phyloP scores from a whole-genome alignment of 805 yeast species.

The Candida tibetensis region DNA sequence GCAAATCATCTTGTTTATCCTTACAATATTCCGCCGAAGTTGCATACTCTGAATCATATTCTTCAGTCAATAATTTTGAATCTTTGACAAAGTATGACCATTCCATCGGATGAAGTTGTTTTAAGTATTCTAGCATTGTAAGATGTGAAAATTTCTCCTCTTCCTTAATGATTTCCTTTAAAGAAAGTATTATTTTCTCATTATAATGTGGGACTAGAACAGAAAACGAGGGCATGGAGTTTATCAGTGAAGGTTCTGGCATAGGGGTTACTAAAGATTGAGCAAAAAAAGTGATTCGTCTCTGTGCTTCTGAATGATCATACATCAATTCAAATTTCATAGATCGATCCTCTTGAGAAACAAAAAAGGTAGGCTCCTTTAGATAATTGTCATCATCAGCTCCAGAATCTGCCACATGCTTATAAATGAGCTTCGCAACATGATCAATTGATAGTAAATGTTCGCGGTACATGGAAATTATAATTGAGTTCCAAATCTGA shows the following conservation, averaged over 20 bases:
- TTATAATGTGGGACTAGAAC: constrained; percentile 85
- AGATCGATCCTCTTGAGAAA: constrained; percentile 77
- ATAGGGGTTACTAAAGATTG: constrained; percentile 86
- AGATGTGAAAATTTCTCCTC: constrained; percentile 60
- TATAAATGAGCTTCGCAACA: constrained; percentile 63
- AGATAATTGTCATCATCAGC: constrained; percentile 42
- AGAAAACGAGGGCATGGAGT: constrained; percentile 75
- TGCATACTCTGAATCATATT: constrained; percentile 24
- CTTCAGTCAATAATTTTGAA: constrained; percentile 53
- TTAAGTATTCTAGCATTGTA: constrained; percentile 53
- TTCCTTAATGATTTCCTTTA: constrained; percentile 76
- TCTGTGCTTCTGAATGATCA: constrained; percentile 69
- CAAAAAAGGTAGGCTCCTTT: constrained; percentile 74
- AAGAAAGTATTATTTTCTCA: constrained; percentile 73
- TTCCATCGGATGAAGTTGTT: constrained; percentile 53
- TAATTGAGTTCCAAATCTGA: constrained; percentile 75
- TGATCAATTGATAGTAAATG: constrained; percentile 74
- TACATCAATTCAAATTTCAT: constrained; percentile 57
- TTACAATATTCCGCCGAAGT: constrained; percentile 14
- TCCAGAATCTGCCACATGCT: constrained; percentile 34
- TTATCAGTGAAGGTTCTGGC: constrained; percentile 65
- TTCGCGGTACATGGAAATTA: constrained; percentile 78
- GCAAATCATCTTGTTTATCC: constrained; percentile 39
- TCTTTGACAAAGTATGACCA: constrained; percentile 59
- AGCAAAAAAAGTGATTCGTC: constrained; percentile 85